Conservation (phyloP, 202 grass and related monocot genomes). For the Schoenoplectus triqueter region DNA sequence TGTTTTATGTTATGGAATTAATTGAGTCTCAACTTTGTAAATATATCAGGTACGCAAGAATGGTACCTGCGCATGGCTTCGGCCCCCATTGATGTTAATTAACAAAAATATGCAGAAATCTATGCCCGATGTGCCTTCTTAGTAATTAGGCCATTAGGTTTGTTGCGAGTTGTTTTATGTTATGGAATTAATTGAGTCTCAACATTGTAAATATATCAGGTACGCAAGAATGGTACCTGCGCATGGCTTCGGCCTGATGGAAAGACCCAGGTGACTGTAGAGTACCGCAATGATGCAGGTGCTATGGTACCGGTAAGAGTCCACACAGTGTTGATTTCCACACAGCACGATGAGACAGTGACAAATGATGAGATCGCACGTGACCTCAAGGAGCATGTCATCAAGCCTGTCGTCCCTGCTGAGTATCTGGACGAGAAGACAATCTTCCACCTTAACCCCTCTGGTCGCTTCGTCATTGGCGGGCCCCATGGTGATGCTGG, state of each 20-base stretch:
- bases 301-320: conserved; percentile 77
- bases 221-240: conserved; percentile 70
- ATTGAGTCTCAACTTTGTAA: neutral
- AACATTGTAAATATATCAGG: conserved; percentile 26
- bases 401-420: conserved; percentile 74
- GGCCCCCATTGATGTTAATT: conserved; percentile 33
- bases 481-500: conserved; percentile 84
- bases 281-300: conserved; percentile 73
- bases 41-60: conserved; percentile 60
- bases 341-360: conserved; percentile 79
- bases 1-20: neutral
- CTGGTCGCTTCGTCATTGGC: conserved; percentile 71
- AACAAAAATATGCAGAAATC: neutral
- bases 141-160: neutral
- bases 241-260: conserved; percentile 79
- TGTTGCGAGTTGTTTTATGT: neutral
- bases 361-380: conserved; percentile 80
- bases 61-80: conserved; percentile 64
- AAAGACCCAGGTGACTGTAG: conserved; percentile 88
- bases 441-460: conserved; percentile 90
- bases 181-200: neutral
- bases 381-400: conserved; percentile 78
- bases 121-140: neutral
- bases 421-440: conserved; percentile 89
- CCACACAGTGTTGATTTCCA: conserved; percentile 82